Base-by-base conservation (phyloP, 345 rosid genomes). In the Aethionema arabicum region DNA sequence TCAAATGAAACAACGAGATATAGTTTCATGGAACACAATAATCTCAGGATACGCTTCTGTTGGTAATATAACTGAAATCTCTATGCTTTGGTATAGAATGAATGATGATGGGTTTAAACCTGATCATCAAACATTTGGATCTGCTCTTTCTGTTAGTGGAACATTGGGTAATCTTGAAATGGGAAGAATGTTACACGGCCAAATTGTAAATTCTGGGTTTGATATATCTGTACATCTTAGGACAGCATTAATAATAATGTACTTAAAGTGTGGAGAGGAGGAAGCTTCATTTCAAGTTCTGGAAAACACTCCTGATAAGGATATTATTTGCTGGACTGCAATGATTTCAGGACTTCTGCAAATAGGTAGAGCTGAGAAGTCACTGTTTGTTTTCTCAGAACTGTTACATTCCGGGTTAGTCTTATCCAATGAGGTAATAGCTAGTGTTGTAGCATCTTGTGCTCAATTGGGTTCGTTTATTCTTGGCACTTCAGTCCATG, bases 301-400 rank as follows among this genome's bases (percentile, higher is more conserved):
- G 42, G 72, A 77, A 16, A 52, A 51, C 59, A 77, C 76, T 32
- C 14, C 14, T 1, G 67, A 74, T 9, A 86, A 74, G 69, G 96
- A 91, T 73, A 83, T 69, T 8, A 77, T 91, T 67, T 72, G 81
- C 29, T 88, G 95, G 95, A 84, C 86, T 39, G 84, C 85, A 1
- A 78, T 88, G 74, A 86, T 91, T 73, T 83, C 96, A 15, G 96
- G 95, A 53, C 86, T 88, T 70, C 78, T 86, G 46, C 82, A 83
- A 77, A 81, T 82, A 58, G 79, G 79, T 72, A 70, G 72, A 69
- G 79, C 83, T 6, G 84, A 72, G 39, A 69, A 72, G 76, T 88
- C 91, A 11, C 52, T 88, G 41, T 15, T 47, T 42, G 74, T 83
- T 52, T 84, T 84, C 69, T 32, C 59, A 39, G 61, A 71, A 45